Evolutionary conservation across 495 filamentous ascomycete species (phyloP).

Genomic region (Hyaloscypha hepaticicola): DNA sequence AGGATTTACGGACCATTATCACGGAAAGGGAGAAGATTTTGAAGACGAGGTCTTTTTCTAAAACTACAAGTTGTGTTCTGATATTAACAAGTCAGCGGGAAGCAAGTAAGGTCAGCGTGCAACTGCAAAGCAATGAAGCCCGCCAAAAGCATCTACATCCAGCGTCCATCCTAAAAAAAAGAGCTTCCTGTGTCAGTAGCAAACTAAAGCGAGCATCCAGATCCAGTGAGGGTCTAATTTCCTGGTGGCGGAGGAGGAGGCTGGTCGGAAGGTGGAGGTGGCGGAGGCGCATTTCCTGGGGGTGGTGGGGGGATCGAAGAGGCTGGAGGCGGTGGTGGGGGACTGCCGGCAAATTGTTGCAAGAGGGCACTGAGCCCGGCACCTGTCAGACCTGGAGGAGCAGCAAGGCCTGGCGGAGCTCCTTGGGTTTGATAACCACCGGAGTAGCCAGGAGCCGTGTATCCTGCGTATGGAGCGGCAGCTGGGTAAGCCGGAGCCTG

Average conservation of each 20-base stretch:
- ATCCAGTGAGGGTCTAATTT: conserved; percentile 9
- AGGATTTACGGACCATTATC: not conserved
- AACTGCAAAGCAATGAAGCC: not conserved
- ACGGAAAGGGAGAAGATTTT: not conserved
- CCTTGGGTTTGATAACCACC: conserved; percentile 60
- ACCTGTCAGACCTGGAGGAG: conserved; percentile 57
- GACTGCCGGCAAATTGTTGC: conserved; percentile 57
- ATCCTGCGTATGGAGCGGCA: conserved; percentile 43
- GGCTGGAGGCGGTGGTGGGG: conserved; percentile 55
- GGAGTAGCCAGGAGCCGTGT: conserved; percentile 44
- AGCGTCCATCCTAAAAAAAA: not conserved
- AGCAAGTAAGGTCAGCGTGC: not conserved
- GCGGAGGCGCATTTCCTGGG: conserved; percentile 67
- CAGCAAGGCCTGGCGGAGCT: conserved; percentile 56
- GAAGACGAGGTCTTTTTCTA: not conserved
- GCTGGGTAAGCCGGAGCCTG: conserved; percentile 27
- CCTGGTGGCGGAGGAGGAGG: conserved; percentile 64
- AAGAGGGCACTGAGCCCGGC: conserved; percentile 61
- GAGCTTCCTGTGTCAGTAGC: not conserved
- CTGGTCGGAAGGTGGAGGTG: conserved; percentile 73
- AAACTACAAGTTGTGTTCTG: conserved; percentile 4
- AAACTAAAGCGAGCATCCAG: not conserved
- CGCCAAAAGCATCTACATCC: not conserved
- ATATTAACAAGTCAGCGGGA: not conserved
- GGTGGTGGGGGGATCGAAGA: conserved; percentile 57